Percentiles rank a stretch among this genome's conserved stretches.
Conservation (phyloP, 495 filamentous ascomycete genomes). For the Trichoderma reesei region DNA sequence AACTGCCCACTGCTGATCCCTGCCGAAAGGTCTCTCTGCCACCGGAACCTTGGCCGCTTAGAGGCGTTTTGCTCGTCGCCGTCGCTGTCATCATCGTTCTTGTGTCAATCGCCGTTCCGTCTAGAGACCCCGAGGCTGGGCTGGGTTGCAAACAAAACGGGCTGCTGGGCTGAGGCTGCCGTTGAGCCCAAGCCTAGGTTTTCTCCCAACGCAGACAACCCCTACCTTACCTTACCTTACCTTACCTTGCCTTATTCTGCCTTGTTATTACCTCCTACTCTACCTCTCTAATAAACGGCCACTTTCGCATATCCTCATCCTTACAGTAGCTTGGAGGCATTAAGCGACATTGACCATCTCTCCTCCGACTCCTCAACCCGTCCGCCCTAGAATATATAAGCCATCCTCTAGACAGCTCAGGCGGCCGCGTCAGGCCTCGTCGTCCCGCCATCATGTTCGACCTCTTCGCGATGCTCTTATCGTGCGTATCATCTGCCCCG, state of each 20-base stretch:
- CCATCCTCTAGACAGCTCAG: background rate
- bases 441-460: constrained; percentile 56
- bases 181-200: background rate
- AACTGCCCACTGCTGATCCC: background rate
- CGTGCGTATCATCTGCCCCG: constrained; percentile 43
- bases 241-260: no score
- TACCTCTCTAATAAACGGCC: no score
- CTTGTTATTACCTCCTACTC: no score
- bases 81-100: no score
- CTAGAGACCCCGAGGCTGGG: background rate
- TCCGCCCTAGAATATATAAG: no score
- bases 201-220: background rate
- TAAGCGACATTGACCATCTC: background rate
- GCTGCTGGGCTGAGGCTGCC: background rate
- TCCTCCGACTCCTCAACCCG: background rate
- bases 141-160: background rate
- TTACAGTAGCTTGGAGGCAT: background rate
- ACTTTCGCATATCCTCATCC: no score
- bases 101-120: no score
- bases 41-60: background rate
- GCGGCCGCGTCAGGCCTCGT: constrained; percentile 6
- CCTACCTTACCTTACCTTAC: background rate
- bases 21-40: background rate
- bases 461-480: constrained; percentile 68
- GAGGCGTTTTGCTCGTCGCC: background rate